Base-by-base conservation (phyloP, 148 eudicot genomes). In the Pouteria glomerata region DNA sequence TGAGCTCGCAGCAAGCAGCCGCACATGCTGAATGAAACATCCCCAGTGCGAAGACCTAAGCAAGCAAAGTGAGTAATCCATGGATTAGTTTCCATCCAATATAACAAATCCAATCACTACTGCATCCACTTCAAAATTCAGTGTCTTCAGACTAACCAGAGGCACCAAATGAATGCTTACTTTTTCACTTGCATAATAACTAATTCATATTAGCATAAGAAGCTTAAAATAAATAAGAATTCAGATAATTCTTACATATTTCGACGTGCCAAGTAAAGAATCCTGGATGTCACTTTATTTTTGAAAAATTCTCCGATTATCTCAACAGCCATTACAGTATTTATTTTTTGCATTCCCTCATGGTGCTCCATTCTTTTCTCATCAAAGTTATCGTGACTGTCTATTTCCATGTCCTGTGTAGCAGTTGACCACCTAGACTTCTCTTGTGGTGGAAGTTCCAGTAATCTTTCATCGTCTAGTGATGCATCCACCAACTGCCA, bases 401-500 rank as follows among this genome's bases (percentile, higher is more conserved):
- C 97, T 29, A 87, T 78, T 48, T 91, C 91, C 96, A 89, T 87
- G 66, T 87, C 97, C 52, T 82, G 81, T 68, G 80, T 67, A 64
- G 74, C 76, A 64, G 71, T 82, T 57, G 77, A 73, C 97, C 98
- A 91, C 73, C 72, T 86, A 35, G 88, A 85, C 75, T 82, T 87
- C 87, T 85, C 89, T 71, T 89, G 88, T 59, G 79, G 73, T 57
- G 88, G 85, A 56, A 83, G 78, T 74, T 89, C 90, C 66, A 94
- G 80, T 77, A 91, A 67, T 31, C 89, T 90, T 78, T 91, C 98
- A 80, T 94, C 98, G 62, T 89, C 96, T 33, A 94, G 81, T 47
- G 98, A 83, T 65, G 98, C 93, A 85, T 94, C 97, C 83, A 91
- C 77, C 59, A 94, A 77, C 76, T 89, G 83, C 96, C 97, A 94